phyloP scores from a whole-genome alignment of 805 yeast species.

The Blastobotrys terrestris region DNA sequence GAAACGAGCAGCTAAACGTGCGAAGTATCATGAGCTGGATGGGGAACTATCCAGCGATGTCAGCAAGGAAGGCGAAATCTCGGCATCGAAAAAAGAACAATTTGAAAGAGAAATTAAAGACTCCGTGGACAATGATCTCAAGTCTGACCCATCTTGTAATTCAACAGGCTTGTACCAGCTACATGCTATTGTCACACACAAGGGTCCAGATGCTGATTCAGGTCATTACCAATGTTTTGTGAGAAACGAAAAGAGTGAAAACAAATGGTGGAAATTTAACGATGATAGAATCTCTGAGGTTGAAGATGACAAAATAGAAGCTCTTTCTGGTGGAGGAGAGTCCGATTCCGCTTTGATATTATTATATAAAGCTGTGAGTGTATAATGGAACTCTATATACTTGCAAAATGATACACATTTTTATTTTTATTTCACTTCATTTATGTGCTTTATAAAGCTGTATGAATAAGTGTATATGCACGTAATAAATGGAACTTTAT shows the following conservation, averaged over 20 bases:
- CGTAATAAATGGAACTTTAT: too few species aligned
- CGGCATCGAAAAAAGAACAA: slow-evolving; percentile 20
- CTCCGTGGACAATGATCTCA: slow-evolving; percentile 37
- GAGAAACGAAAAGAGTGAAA: slow-evolving; percentile 55
- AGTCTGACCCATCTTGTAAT: slow-evolving; percentile 55
- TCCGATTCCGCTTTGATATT: slow-evolving; percentile 88
- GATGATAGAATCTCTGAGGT: slow-evolving; percentile 82
- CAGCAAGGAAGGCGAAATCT: slow-evolving; percentile 29
- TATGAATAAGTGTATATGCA: too few species aligned
- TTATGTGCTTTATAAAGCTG: too few species aligned
- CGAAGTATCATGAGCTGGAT: slow-evolving; percentile 35
- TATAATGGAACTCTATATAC: too few species aligned
- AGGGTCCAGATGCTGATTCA: slow-evolving; percentile 92
- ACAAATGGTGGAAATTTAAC: slow-evolving; percentile 90
- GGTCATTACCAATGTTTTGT: slow-evolving; percentile 95
- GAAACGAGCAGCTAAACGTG: slow-evolving; percentile 64
- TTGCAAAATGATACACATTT: too few species aligned
- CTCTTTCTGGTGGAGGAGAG: slow-evolving; percentile 95
- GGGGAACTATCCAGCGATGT: slow-evolving; percentile 34
- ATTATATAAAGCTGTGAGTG: slow-evolving; percentile 64
- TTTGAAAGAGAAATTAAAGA: slow-evolving; percentile 25
- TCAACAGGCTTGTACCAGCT: slow-evolving; percentile 85
- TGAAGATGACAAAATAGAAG: slow-evolving; percentile 74
- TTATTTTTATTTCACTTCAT: too few species aligned
- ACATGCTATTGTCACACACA: slow-evolving; percentile 80